Evolutionary conservation across 768 basidiomycete genomes (phyloP).

Genomic region (Rhizopogon vinicolor): DNA sequence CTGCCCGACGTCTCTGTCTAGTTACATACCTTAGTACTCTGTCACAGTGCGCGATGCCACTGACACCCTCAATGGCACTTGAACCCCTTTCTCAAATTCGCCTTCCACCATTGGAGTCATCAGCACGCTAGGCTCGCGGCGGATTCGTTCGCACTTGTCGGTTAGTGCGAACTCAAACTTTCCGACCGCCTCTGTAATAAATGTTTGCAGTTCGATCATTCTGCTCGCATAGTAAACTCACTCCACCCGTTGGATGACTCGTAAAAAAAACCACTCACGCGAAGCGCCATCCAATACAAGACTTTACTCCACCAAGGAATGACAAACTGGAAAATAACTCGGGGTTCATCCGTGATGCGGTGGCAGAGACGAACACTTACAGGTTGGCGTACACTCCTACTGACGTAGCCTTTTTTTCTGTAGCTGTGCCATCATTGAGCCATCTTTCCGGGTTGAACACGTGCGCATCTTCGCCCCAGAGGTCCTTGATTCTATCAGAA

Average conservation of each 20-base stretch:
- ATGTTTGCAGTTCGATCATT: conserved; percentile 50
- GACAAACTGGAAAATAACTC: conserved; percentile 14
- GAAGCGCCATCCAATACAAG: no score
- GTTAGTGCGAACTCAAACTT: conserved; percentile 17
- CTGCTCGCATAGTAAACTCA: conserved; percentile 10
- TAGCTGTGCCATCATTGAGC: no score
- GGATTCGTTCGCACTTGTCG: conserved; percentile 21
- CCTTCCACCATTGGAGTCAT: conserved; percentile 32
- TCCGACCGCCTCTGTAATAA: conserved; percentile 52
- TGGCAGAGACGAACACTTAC: background rate
- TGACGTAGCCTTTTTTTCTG: no score
- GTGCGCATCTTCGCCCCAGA: no score
- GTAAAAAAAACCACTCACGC: background rate
- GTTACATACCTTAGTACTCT: no score
- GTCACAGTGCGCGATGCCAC: no score
- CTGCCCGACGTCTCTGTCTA: no score
- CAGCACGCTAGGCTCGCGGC: conserved; percentile 23
- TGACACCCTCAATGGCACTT: no score
- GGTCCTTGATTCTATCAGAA: no score
- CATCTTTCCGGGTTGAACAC: no score
- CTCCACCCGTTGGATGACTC: background rate
- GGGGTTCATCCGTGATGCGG: background rate
- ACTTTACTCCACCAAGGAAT: no score
- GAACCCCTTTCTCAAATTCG: conserved; percentile 22
- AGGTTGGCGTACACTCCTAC: no score